A percentile compares a stretch with the other conserved stretches of the same genome.
phyloP scores from a whole-genome alignment of 352 stramenopile genomes.

The Globisporangium barbulae region DNA sequence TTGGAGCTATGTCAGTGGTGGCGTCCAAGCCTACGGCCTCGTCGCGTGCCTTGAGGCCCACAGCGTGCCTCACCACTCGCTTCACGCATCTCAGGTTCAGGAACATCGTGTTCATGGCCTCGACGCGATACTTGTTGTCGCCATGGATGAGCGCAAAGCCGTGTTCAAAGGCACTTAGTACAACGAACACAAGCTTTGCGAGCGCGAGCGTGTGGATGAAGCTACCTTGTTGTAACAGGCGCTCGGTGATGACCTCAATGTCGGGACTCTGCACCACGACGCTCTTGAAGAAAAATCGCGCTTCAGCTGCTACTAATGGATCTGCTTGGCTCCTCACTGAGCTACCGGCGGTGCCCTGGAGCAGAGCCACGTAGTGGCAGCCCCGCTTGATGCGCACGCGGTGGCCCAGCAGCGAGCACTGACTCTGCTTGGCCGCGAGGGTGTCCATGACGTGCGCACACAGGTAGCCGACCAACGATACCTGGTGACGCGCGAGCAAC shows the following conservation, averaged over 20 bases:
- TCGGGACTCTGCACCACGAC: conserved; percentile 35
- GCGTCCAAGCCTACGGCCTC: not conserved
- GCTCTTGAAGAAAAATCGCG: conserved; percentile 41
- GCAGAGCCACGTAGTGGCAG: conserved; percentile 32
- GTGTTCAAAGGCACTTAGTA: conserved; percentile 26
- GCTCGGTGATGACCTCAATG: conserved; percentile 39
- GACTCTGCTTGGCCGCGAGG: conserved; percentile 31
- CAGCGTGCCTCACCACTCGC: conserved; percentile 22
- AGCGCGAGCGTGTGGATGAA: conserved; percentile 35
- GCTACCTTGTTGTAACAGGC: conserved; percentile 28
- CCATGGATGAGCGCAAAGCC: conserved; percentile 22
- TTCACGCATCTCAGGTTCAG: conserved; percentile 22
- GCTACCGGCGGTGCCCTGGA: not conserved
- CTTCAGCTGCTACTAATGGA: not conserved
- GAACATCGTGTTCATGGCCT: not conserved
- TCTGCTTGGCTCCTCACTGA: not conserved
- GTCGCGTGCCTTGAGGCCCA: conserved; percentile 18
- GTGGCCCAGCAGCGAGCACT: conserved; percentile 35
- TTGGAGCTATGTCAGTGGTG: not conserved
- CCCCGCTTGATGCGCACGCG: conserved; percentile 48
- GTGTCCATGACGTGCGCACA: conserved; percentile 47
- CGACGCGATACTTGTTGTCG: not conserved
- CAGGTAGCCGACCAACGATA: conserved; percentile 30
- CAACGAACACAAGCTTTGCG: conserved; percentile 31
- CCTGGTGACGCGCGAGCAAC: conserved; percentile 15